These are phyloP conservation scores for Saccharomycopsis olivae DNA, from an alignment of 805 yeast genomes.

Conservation along the genomic window DNA sequence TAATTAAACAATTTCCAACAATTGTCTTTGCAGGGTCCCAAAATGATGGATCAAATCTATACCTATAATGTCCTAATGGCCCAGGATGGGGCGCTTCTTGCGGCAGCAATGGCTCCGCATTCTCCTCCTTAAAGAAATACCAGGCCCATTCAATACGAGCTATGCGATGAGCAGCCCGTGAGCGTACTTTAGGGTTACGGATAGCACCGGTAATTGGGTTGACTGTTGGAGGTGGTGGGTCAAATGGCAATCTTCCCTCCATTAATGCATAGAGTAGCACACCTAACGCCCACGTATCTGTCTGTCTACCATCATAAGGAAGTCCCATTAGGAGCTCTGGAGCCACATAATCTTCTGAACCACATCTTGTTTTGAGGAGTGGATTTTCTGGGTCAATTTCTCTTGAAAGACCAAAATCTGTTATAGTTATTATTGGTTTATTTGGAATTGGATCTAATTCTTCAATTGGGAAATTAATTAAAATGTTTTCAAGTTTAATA, in stretches of 20 bases:
- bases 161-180: conserved; percentile 74
- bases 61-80: conserved; percentile 18
- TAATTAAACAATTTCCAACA: conserved; percentile 39
- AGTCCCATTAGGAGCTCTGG: conserved; percentile 90
- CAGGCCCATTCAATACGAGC: conserved; percentile 92
- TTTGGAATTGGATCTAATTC: conserved; percentile 8
- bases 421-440: conserved; percentile 42
- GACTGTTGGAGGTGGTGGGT: conserved; percentile 54
- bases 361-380: conserved; percentile 77
- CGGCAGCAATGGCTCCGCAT: conserved; percentile 7
- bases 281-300: conserved; percentile 94
- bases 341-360: conserved; percentile 92
- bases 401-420: conserved; percentile 87
- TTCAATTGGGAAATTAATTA: conserved; percentile 28
- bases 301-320: conserved; percentile 81
- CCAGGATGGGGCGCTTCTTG: conserved; percentile 6
- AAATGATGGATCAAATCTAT: conserved; percentile 21
- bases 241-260: conserved; percentile 88
- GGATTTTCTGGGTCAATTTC: conserved; percentile 50
- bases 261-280: conserved; percentile 77
- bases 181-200: conserved; percentile 30
- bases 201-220: conserved; percentile 23
- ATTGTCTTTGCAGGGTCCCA: conserved; percentile 40
- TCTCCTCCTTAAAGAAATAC: conserved; percentile 38
- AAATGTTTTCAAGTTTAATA: conserved; percentile 75